A percentile compares a stretch with the other conserved stretches of the same genome.
Conservation (phyloP, 148 eudicot species). For the Vaccinium macrocarpon region DNA sequence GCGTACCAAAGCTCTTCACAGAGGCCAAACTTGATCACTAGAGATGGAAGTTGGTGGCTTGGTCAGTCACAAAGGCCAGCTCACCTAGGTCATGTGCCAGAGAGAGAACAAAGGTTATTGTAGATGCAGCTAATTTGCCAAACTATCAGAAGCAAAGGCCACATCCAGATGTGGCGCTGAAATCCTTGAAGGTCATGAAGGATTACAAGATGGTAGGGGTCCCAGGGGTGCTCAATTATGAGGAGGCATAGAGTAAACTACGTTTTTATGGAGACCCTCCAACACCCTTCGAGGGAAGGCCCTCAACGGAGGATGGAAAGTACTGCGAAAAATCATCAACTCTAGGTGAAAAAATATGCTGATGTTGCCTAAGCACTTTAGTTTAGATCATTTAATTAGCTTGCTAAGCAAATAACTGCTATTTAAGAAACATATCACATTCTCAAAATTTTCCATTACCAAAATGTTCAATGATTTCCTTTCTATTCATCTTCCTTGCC, state of each 20-base stretch:
- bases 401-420: background rate
- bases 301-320: background rate
- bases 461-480: background rate
- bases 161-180: background rate
- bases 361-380: background rate
- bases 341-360: background rate
- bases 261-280: background rate
- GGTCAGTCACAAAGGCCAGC: background rate
- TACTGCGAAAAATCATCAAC: background rate
- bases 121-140: background rate
- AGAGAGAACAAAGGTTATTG: background rate
- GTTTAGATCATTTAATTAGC: background rate
- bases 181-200: background rate
- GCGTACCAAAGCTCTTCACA: background rate
- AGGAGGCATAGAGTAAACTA: background rate
- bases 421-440: background rate
- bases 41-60: background rate
- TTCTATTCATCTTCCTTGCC: conserved; percentile 1
- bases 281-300: background rate
- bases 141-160: background rate
- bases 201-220: background rate
- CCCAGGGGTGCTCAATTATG: background rate
- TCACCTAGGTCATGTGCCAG: background rate
- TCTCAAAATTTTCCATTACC: background rate
- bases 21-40: background rate